Base-by-base conservation (phyloP, 225 moss, liverwort and hornwort species). In the Sphagnum contortum region DNA sequence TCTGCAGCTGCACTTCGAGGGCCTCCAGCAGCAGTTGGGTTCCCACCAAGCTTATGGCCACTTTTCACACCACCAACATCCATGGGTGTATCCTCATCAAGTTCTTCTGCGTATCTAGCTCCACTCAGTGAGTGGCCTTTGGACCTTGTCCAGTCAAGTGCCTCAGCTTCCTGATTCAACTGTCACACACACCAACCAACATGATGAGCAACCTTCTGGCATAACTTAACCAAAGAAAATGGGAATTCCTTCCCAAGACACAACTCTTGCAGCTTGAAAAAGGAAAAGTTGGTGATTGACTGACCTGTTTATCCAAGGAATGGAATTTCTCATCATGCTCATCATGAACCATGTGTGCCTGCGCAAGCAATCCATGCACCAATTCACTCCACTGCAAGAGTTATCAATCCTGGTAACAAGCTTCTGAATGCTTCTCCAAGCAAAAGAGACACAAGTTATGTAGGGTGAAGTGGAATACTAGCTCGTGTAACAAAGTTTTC, bases 291-390 rank as follows among this genome's bases (percentile, higher is more conserved):
- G 52, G 52, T 5, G 52, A 5, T 52, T 9, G 59, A 57, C 65
- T 45, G 11, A 95, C 94, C 94, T 89, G 84, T 61, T 81, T 91
- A 59, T 91, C 87, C 45, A 98, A 59, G 12, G 91, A 85, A 61
- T 83, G 83, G 58, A 98, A 98, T 2, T 86, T 72, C 69, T 87
- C 93, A 55, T 98, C 98, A 61, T 98, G 98, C 50, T 93, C 98
- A 63, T 98, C 98, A 73, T 98, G 91, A 48, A 93, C 89, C 93
- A 98, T 98, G 65, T 98, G 98, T 11, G 93, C 88, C 92, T 95
- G 82, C 74, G 9, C 52, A 6, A 83, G 47, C 3, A 29, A 29
- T 29, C 29, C 29, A 29, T 29, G 29, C 29, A 29, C 29, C 29
- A 29, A 29, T 29, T 29, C 29, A 29, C 29, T 29, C 29, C 29